Conservation (phyloP, 2,329 filamentous ascomycete genomes). For the Chaetomium strumarium region DNA sequence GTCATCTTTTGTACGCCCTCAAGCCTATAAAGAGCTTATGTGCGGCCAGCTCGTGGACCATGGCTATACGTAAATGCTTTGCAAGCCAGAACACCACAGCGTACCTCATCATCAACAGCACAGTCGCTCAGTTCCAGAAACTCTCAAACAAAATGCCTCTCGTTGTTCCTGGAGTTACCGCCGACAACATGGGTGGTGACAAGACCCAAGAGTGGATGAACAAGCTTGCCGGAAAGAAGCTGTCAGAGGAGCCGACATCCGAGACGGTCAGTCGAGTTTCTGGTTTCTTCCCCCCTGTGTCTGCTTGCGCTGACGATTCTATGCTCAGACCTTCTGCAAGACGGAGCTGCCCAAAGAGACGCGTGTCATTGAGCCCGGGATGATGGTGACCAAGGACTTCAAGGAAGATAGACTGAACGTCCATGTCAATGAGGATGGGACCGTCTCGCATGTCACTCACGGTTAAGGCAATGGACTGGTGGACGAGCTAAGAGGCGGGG, state of each 20-base stretch:
- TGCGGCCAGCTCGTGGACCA: no score
- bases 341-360: slow-evolving; percentile 51
- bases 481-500: no score
- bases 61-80: neutral
- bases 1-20: neutral
- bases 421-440: slow-evolving; percentile 54
- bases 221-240: slow-evolving; percentile 59
- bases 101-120: neutral
- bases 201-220: slow-evolving; percentile 54
- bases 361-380: slow-evolving; percentile 51
- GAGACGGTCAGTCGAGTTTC: slow-evolving; percentile 43
- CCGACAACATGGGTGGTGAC: slow-evolving; percentile 34
- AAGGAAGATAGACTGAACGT: slow-evolving; percentile 51
- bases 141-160: slow-evolving; percentile 53
- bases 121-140: neutral
- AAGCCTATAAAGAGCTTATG: neutral
- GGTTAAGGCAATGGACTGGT: slow-evolving; percentile 33
- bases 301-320: neutral
- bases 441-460: slow-evolving; percentile 53
- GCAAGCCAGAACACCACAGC: neutral
- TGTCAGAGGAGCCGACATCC: slow-evolving; percentile 44
- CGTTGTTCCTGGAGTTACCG: slow-evolving; percentile 54
- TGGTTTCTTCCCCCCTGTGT: neutral
- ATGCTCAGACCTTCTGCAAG: slow-evolving; percentile 51
- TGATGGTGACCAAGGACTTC: slow-evolving; percentile 54